Base-by-base conservation (phyloP, 345 rosid genomes). In the Limnanthes douglasii region DNA sequence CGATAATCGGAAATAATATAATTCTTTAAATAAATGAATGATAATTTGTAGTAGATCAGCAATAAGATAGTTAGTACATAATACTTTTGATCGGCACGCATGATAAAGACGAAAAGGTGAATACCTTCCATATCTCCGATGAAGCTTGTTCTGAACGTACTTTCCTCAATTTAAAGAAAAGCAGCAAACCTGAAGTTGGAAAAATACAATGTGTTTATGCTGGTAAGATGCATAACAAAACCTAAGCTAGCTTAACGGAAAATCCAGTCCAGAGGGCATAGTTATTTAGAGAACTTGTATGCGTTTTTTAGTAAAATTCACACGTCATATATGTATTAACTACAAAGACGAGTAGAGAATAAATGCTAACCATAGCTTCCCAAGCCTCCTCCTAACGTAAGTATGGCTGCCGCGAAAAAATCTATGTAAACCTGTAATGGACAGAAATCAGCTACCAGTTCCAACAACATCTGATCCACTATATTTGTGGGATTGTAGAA, bases 141-240 rank as follows among this genome's bases (percentile, higher is more conserved):
- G 53, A 50, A 30, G 41, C 63, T 45, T 57, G 63, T 19, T 57
- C 52, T 27, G 63, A 57, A 33, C 63, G 53, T 21, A 57, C 63
- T 24, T 57, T 57, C 48, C 56, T 45, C 19, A 57, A 48, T 33
- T 50, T 57, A 39, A 34, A 39, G 29, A 57, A 41, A 23, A 57
- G 47, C 34, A 56, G 41, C 39, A 51, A 4, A 13, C 63, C 63
- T 57, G 21, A 13, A 43, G 22, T 37, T 18, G 3, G 6, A 16
- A 21, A 30, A 30, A 35, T 31, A 18, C 14, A 44, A 31, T 8
- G 20, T 15, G 37, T 24, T 19, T 15, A 20, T 23, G 15, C 24
- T 7, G 15, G 3, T 24, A 8, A 3, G 16, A 27, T 30, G 10
- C 29, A 28, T 24, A 2, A 13, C 29, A 40, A 42, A 26, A 22